Percentiles rank a stretch among this genome's conserved stretches.
Evolutionary conservation across 345 rosid genomes (phyloP).

Genomic region (Citrus medica): DNA sequence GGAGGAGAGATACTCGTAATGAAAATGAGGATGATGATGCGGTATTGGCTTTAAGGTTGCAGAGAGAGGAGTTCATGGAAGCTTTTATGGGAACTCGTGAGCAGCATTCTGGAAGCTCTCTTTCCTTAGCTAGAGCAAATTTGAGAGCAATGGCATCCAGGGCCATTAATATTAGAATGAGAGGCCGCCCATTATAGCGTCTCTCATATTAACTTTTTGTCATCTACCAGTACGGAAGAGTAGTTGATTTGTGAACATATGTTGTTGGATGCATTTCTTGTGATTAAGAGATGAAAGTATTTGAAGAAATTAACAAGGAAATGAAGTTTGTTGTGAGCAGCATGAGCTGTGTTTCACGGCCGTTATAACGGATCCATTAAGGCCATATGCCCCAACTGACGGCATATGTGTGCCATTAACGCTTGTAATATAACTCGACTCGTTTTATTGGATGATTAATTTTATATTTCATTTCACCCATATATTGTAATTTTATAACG

Average conservation of each 20-base stretch:
- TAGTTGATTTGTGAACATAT: no score
- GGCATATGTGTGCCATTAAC: no score
- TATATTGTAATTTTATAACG: no score
- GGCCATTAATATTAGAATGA: constrained; percentile 46
- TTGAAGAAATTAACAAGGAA: neutral
- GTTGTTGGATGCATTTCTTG: neutral
- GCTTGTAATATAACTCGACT: no score
- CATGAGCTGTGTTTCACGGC: no score
- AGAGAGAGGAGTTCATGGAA: constrained; percentile 75
- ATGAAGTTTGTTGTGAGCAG: no score
- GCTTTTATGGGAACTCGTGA: constrained; percentile 38
- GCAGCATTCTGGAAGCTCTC: constrained; percentile 22
- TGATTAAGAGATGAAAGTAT: no score
- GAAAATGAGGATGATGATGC: constrained; percentile 59
- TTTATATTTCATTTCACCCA: no score
- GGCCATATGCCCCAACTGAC: no score
- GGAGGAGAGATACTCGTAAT: constrained; percentile 27
- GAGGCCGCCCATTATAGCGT: constrained; percentile 28
- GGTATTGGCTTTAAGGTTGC: constrained; percentile 77
- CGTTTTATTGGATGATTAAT: no score
- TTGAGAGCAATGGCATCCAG: constrained; percentile 91
- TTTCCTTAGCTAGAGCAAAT: constrained; percentile 71
- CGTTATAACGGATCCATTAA: no score
- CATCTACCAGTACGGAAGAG: neutral
- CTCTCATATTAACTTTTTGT: neutral